Base-by-base conservation (phyloP, 1,139 yeast species). In the Sugiyamaella japonica region DNA sequence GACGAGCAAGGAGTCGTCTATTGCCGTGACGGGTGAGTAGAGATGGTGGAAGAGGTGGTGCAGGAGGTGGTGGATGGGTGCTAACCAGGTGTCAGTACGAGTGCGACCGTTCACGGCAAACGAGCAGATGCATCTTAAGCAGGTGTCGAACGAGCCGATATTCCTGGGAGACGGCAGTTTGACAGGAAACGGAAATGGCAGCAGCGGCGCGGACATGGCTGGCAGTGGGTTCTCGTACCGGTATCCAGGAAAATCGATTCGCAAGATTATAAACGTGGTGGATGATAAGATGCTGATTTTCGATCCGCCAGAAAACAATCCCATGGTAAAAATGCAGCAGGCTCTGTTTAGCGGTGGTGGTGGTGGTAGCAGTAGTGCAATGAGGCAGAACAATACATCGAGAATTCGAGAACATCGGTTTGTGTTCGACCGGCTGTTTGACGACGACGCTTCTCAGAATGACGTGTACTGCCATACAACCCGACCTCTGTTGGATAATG, bases 201-300 rank as follows among this genome's bases (percentile, higher is more conserved):
- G 49, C 41, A 43, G 3, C 20, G 36, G 13, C 16, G 29, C 9
- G 13, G 31, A 23, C 28, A 29, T 17, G 46, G 39, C 52, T 15
- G 42, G 39, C 8, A 10, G 31, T 6, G 47, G 43, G 32, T 48
- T 36, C 32, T 31, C 34, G 48, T 42, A 36, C 44, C 45, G 55
- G 31, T 38, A 45, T 23, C 42, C 54, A 15, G 38, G 61, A 55
- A 50, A 61, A 54, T 37, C 55, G 0, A 75, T 89, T 28, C 76
- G 95, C 48, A 86, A 85, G 62, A 81, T 90, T 38, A 79, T 91
- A 23, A 83, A 87, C 55, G 95, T 89, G 28, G 93, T 89, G 2
- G 97, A 90, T 73, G 96, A 89, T 63, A 76, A 83, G 60, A 89
- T 90, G 95, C 76, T 91, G 56, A 84, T 90, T 10, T 90, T 91